Evolutionary conservation across 1,284 basidiomycete species (phyloP), one percentile per base, ranked within the genome.

Genomic region (Grifola frondosa): DNA sequence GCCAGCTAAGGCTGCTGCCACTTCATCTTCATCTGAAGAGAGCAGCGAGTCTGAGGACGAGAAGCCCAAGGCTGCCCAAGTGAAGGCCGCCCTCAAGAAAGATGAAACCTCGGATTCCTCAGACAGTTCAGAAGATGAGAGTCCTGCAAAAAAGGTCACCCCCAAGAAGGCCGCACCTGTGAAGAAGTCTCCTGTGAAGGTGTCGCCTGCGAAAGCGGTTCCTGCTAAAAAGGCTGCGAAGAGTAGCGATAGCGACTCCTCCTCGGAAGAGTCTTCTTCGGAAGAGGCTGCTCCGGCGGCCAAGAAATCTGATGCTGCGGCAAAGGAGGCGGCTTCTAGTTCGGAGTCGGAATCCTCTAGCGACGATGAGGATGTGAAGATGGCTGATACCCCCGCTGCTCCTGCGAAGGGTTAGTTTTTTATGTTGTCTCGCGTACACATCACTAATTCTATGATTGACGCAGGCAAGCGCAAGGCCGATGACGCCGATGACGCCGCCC

Each of bases 381-480:
- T 84, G 81, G 65, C 60, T 12, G 71, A 74, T 37, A 63, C 69
- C 28, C 50, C 73, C 29, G 63, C 70, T 30, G 62, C 68, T 32
- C 68, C 71, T 40, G 55, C 62, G 21, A 78, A 73, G 61, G 73
- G 74, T 73, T 28, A 38, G 66, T 63, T 11, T 23, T 30, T 8
- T 42, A 19, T 20, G n/a, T 9, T 10, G 6, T 1, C 12, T n/a
- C 16, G 3, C 6, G 9, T 32, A 37, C 36, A 8, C 41, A 1
- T 26, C 26, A 34, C 41, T 41, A 20, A 42, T 30, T 30, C 20
- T 42, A 25, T 29, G 15, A 20, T 42, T 30, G n/a, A n/a, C n/a
- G n/a, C 49, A 75, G 82, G 77, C 54, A 97, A 97, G 74, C 88
- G 94, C 61, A 97, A 97, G 71, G 90, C 90, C 21, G 83, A 85